Evolutionary conservation across 2,329 filamentous ascomycete genomes (phyloP).

Genomic region (Corniculantispora saksenae): DNA sequence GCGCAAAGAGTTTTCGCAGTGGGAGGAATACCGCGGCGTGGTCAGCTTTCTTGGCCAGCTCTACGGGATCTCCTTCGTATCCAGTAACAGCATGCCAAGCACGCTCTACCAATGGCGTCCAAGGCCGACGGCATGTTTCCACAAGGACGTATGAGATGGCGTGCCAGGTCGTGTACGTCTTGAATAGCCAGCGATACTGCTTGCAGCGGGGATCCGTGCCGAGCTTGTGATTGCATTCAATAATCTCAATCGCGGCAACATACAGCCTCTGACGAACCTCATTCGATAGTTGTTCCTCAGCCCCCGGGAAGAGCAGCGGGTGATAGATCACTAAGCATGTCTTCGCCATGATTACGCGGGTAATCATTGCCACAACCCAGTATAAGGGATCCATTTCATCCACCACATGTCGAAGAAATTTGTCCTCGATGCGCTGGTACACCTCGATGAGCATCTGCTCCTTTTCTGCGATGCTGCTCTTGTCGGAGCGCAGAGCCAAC

Average conservation of each 20-base stretch:
- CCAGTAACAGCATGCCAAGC: conserved; percentile 49
- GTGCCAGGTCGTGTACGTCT: conserved; percentile 54
- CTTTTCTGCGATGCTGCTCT: conserved; percentile 35
- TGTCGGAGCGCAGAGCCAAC: conserved; percentile 31
- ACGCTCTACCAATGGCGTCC: conserved; percentile 52
- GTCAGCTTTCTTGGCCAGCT: conserved; percentile 46
- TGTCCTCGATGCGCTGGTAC: conserved; percentile 55
- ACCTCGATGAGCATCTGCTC: conserved; percentile 53
- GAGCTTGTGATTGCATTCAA: conserved; percentile 67
- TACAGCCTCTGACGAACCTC: conserved; percentile 70
- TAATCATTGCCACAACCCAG: conserved; percentile 69
- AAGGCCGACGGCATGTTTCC: conserved; percentile 47
- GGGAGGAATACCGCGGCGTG: conserved; percentile 55
- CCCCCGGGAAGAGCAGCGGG: conserved; percentile 64
- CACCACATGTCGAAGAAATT: conserved; percentile 54
- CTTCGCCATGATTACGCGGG: conserved; percentile 73
- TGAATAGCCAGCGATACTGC: conserved; percentile 51
- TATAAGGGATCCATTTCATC: conserved; percentile 55
- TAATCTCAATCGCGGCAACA: conserved; percentile 70
- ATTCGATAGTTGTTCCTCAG: conserved; percentile 56
- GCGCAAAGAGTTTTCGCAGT: conserved; percentile 54
- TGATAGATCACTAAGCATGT: conserved; percentile 78
- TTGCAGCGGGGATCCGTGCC: conserved; percentile 56
- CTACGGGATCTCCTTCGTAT: conserved; percentile 41
- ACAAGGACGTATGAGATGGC: conserved; percentile 51